These are phyloP conservation scores for Fabrea salina DNA, from an alignment of 169 alveolate genomes.

Conservation along the genomic window DNA sequence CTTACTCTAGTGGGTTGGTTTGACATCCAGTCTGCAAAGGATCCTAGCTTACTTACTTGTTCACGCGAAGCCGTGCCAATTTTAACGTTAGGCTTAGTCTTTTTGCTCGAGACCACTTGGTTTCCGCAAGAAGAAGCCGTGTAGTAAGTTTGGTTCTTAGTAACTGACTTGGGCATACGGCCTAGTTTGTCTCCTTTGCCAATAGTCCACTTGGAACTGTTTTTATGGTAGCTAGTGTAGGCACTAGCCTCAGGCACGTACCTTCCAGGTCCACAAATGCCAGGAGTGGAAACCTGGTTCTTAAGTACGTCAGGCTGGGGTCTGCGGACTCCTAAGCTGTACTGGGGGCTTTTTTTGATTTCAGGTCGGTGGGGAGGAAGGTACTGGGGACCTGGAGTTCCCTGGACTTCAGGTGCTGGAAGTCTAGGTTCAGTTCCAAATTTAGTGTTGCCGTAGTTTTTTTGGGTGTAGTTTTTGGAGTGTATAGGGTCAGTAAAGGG, in stretches of 20 bases:
- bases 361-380: constrained; percentile 48
- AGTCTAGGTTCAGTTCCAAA: constrained; percentile 56
- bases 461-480: constrained; percentile 48
- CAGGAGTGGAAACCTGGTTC: constrained; percentile 44
- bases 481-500: constrained; percentile 54
- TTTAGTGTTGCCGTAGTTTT: constrained; percentile 48
- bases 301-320: constrained; percentile 20
- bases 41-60: constrained; percentile 5
- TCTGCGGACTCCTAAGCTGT: constrained; percentile 53
- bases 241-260: constrained; percentile 53
- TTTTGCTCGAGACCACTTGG: not conserved
- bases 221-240: constrained; percentile 41
- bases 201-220: constrained; percentile 52
- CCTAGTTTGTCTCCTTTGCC: constrained; percentile 48
- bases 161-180: constrained; percentile 20
- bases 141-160: constrained; percentile 51
- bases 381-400: constrained; percentile 61
- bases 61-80: constrained; percentile 29
- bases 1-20: constrained; percentile 7
- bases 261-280: constrained; percentile 60
- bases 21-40: constrained; percentile 26
- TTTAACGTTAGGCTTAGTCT: not conserved
- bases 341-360: constrained; percentile 24
- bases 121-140: constrained; percentile 2
- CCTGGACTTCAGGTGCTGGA: constrained; percentile 34